Conservation (phyloP, 1,284 basidiomycete genomes). For the Wolfiporia cocos region DNA sequence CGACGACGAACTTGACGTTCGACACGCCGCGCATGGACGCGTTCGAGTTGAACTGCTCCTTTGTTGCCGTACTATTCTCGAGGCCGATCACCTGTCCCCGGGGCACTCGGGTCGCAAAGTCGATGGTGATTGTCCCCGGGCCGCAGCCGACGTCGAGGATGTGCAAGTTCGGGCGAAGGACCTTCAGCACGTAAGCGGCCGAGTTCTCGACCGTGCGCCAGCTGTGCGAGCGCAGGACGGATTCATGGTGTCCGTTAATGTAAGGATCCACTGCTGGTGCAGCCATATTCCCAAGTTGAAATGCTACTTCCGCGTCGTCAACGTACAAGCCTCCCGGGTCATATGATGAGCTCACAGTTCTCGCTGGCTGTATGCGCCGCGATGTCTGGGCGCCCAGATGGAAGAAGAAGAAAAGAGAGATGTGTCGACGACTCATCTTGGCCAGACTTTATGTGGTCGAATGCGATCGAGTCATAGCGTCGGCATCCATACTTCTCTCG, state of each 20-base stretch:
- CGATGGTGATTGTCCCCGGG: constrained; percentile 37
- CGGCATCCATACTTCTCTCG: no score
- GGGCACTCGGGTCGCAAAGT: constrained; percentile 33
- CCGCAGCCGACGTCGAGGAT: constrained; percentile 43
- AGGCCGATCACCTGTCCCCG: constrained; percentile 36
- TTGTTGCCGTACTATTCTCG: constrained; percentile 26
- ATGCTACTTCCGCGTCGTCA: no score
- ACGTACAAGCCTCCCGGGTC: no score
- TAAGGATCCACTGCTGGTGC: constrained; percentile 1
- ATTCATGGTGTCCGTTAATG: constrained; percentile 18
- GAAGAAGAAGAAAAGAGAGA: no score
- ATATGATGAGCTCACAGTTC: no score
- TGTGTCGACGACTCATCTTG: no score
- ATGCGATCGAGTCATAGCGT: no score
- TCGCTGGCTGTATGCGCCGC: neutral
- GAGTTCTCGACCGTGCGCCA: constrained; percentile 38
- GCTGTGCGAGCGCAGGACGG: constrained; percentile 34
- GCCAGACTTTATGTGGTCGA: no score
- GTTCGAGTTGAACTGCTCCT: constrained; percentile 24
- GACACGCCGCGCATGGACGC: constrained; percentile 22
- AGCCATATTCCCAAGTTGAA: no score
- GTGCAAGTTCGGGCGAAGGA: constrained; percentile 32
- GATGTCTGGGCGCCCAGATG: neutral
- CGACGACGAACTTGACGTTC: constrained; percentile 29
- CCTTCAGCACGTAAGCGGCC: constrained; percentile 33